Percentiles rank a stretch among this genome's conserved stretches.
These are phyloP conservation scores for Penicillium sp. DNA, from an alignment of 2,329 filamentous ascomycete genomes.

Conservation along the genomic window DNA sequence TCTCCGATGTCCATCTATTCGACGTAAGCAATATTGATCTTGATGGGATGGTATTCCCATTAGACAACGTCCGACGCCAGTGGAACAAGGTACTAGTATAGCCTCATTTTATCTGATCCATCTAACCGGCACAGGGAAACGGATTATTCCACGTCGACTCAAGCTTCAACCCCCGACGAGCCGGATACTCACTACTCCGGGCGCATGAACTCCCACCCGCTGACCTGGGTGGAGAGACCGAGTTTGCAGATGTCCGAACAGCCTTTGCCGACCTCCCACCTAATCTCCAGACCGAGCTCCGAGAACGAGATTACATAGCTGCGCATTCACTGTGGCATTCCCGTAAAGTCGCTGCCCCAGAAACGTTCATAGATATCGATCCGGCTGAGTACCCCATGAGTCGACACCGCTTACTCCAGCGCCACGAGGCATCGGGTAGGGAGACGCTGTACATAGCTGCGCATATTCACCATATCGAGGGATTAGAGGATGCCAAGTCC, in stretches of 20 bases:
- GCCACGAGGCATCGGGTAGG: constrained; percentile 53
- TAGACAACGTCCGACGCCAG: constrained; percentile 43
- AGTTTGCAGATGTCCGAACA: constrained; percentile 55
- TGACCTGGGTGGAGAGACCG: constrained; percentile 52
- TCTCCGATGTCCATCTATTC: constrained; percentile 55
- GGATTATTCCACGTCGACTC: constrained; percentile 57
- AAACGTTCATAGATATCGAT: constrained; percentile 50
- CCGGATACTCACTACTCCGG: constrained; percentile 53
- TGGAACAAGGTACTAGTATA: constrained; percentile 36
- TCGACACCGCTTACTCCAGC: constrained; percentile 53
- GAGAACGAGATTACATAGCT: constrained; percentile 47
- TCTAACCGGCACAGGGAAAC: constrained; percentile 42
- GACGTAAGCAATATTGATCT: constrained; percentile 59
- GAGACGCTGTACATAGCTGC: constrained; percentile 57
- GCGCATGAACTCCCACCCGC: constrained; percentile 52
- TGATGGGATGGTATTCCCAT: constrained; percentile 47
- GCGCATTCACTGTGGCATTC: constrained; percentile 57
- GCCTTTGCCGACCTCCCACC: constrained; percentile 51
- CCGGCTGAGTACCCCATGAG: constrained; percentile 40
- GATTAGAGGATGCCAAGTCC: constrained; percentile 37
- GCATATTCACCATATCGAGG: constrained; percentile 57
- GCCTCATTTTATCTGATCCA: neutral
- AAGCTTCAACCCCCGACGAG: constrained; percentile 57
- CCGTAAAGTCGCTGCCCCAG: constrained; percentile 53
- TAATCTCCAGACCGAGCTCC: constrained; percentile 36